Base-by-base conservation (phyloP, 1,284 basidiomycete genomes). In the Coniferiporia weirii region DNA sequence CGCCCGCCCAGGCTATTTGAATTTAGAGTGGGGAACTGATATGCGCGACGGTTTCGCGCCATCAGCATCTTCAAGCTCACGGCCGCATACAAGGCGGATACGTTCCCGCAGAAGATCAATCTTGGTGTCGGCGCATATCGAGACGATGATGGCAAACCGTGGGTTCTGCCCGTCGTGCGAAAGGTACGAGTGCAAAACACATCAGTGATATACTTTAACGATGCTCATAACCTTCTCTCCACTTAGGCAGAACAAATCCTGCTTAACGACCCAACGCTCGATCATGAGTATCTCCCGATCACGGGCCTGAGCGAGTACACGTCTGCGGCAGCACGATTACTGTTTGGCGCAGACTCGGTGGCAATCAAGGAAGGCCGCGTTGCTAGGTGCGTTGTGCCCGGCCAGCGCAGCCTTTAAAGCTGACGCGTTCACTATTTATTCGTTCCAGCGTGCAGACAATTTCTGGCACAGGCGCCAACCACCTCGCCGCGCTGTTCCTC, bases 201-300 rank as follows among this genome's bases (percentile, higher is more conserved):
- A 8, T 1, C 15, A 48, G 43, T 55, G 35, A 57, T 47, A 7
- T 43, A 15, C n/a, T 35, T n/a, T 60, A 27, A n/a, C 17, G 20
- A 57, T 35, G 44, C 17, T 43, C 4, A 27, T 45, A 46, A 43
- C 49, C 40, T 36, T 20, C 49, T 32, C 34, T 46, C n/a, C 55
- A 32, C 22, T 27, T 64, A 95, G 93, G 93, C 91, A 35, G 91
- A 89, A 45, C 73, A 81, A 45, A 80, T 83, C 54, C 72, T 95
- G 52, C 70, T 94, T 64, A 82, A 79, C 61, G 85, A 93, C 68
- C 84, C 87, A 52, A 71, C 79, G 32, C 76, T 95, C 63, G 91
- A 97, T 74, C 95, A 98, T 70, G 95, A 98, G 76, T 98, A 98
- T 71, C 84, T 97, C 35, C 87, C 93, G 34, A 97, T 97, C 70